These are phyloP conservation scores for Viola pubescens DNA, from an alignment of 441 rosid genomes.

Conservation along the genomic window DNA sequence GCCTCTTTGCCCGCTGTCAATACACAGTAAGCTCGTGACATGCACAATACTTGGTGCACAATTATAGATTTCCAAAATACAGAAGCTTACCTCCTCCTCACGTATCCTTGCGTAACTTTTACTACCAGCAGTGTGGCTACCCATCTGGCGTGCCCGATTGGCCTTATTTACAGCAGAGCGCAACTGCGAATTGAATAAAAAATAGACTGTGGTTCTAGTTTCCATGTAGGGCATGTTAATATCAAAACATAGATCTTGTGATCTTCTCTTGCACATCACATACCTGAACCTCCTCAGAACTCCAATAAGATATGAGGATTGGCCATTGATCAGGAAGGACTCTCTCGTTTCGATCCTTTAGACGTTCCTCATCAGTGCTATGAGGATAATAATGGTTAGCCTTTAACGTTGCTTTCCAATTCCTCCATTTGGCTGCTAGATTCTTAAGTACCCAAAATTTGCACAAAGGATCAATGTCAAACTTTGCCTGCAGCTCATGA, in stretches of 20 bases:
- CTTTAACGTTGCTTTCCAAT: constrained; percentile 34
- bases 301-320: constrained; percentile 32
- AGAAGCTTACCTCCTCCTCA: constrained; percentile 33
- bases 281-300: constrained; percentile 31
- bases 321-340: constrained; percentile 40
- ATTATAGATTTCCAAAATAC: constrained; percentile 8
- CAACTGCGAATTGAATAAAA: constrained; percentile 20
- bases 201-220: constrained; percentile 3
- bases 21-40: constrained; percentile 4
- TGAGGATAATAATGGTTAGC: constrained; percentile 26
- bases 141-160: constrained; percentile 23
- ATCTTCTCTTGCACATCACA: constrained; percentile 8
- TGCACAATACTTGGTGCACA: neutral
- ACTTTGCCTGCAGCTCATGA: constrained; percentile 22
- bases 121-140: constrained; percentile 26
- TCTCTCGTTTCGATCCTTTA: constrained; percentile 26
- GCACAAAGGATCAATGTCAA: constrained; percentile 25
- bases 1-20: constrained; percentile 26
- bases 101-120: constrained; percentile 38
- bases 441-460: constrained; percentile 34
- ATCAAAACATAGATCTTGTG: neutral
- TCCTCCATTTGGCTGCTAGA: constrained; percentile 32
- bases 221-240: neutral
- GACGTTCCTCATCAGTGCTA: constrained; percentile 32
- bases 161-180: constrained; percentile 32